Conservation (phyloP, 2,329 filamentous ascomycete genomes). For the Sporothrix euskadiensis region DNA sequence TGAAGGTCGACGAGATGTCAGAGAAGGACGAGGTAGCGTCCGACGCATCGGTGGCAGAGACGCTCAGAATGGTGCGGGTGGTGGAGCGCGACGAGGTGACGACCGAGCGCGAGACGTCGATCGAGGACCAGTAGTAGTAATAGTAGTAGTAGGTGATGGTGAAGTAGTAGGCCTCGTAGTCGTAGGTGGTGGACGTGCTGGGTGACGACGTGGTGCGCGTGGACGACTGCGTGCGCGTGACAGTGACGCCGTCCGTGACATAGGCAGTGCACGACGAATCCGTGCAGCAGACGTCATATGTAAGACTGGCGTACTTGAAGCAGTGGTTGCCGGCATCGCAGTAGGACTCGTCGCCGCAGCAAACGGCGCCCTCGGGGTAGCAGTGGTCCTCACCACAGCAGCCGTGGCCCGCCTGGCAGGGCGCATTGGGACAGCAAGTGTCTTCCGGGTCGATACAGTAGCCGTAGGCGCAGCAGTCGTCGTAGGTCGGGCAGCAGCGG, state of each 20-base stretch:
- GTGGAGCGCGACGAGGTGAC: conserved; percentile 33
- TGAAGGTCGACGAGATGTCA: conserved; percentile 31
- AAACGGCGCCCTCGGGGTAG: conserved; percentile 32
- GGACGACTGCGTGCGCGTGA: conserved; percentile 30
- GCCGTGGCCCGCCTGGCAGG: conserved; percentile 30
- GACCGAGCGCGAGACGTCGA: conserved; percentile 32
- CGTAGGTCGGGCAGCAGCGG: conserved; percentile 32
- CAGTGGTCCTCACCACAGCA: conserved; percentile 35
- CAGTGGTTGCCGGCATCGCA: conserved; percentile 35
- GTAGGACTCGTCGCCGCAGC: conserved; percentile 34
- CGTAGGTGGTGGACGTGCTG: conserved; percentile 17
- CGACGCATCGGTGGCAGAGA: conserved; percentile 33
- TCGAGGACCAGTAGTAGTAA: conserved; percentile 36
- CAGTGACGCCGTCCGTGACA: conserved; percentile 33
- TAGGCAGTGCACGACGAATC: conserved; percentile 34
- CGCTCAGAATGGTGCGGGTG: conserved; percentile 30
- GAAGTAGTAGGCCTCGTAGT: conserved; percentile 34
- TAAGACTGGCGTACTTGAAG: conserved; percentile 24
- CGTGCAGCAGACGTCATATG: conserved; percentile 34
- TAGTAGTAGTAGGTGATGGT: conserved; percentile 36
- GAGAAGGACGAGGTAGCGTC: conserved; percentile 32
- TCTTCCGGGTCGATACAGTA: conserved; percentile 33
- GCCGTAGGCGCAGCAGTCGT: conserved; percentile 34
- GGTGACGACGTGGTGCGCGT: conserved; percentile 28
- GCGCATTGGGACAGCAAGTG: conserved; percentile 34